phyloP scores from a whole-genome alignment of 1,139 yeast species.

The Magnusiomyces suaveolens region DNA sequence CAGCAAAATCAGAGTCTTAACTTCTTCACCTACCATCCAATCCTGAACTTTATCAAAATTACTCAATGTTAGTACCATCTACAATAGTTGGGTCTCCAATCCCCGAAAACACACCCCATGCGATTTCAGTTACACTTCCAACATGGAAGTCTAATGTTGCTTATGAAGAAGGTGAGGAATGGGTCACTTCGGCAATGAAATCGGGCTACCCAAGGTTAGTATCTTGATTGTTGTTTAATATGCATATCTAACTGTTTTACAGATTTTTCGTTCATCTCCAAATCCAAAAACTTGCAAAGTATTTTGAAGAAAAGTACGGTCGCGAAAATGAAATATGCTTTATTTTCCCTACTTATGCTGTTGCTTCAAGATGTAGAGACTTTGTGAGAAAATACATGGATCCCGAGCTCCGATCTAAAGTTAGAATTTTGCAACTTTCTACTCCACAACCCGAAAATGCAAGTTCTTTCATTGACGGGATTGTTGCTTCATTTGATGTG shows the following conservation, averaged over 20 bases:
- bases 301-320: conserved; percentile 49
- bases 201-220: conserved; percentile 66
- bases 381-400: conserved; percentile 43
- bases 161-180: conserved; percentile 79
- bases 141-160: conserved; percentile 91
- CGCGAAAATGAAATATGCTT: conserved; percentile 64
- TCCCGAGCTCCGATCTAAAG: conserved; percentile 29
- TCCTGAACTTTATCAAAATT: too few species aligned
- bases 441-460: conserved; percentile 54
- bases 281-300: conserved; percentile 42
- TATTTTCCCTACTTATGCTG: conserved; percentile 65
- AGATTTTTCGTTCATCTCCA: conserved; percentile 70
- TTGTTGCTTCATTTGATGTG: conserved; percentile 62
- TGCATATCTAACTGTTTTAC: too few species aligned
- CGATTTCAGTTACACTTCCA: conserved; percentile 87
- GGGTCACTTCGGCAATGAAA: conserved; percentile 72
- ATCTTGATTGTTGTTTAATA: too few species aligned
- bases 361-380: conserved; percentile 78
- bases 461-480: conserved; percentile 16
- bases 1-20: too few species aligned
- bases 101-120: conserved; percentile 83
- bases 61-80: conserved; percentile 25
- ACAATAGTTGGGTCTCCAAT: conserved; percentile 68
- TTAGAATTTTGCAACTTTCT: conserved; percentile 70
- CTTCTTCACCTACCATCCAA: too few species aligned